These are phyloP conservation scores for Sugiyamaella chiloensis DNA, from an alignment of 805 yeast genomes.

Conservation along the genomic window DNA sequence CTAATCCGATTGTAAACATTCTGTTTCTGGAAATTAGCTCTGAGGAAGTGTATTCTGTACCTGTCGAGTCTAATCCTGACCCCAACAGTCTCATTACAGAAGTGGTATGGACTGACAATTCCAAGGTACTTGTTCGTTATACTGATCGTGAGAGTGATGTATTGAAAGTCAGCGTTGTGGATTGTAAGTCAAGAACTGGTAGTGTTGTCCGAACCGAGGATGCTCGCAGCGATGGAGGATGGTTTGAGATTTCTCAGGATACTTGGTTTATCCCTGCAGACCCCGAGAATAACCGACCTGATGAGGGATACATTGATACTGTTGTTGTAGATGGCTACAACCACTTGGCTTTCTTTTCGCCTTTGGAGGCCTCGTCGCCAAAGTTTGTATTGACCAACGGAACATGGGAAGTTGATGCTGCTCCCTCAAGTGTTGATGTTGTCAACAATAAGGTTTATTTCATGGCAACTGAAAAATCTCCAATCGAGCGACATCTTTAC, in stretches of 20 bases:
- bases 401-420: conserved; percentile 85
- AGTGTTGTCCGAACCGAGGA: conserved; percentile 48
- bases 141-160: conserved; percentile 66
- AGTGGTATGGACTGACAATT: conserved; percentile 64
- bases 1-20: conserved; percentile 65
- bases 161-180: conserved; percentile 54
- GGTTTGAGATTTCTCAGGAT: conserved; percentile 76
- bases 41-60: conserved; percentile 26
- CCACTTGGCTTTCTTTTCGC: conserved; percentile 83
- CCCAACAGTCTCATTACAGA: conserved; percentile 57
- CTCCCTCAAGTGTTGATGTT: conserved; percentile 50
- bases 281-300: conserved; percentile 37
- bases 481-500: conserved; percentile 82
- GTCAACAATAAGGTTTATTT: conserved; percentile 57
- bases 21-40: conserved; percentile 42
- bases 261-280: conserved; percentile 57
- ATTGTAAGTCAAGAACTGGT: conserved; percentile 39
- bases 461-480: conserved; percentile 69
- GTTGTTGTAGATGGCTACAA: conserved; percentile 45
- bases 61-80: conserved; percentile 41
- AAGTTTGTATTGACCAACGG: conserved; percentile 62
- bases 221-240: conserved; percentile 49
- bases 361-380: conserved; percentile 57
- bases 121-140: conserved; percentile 50
- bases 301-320: conserved; percentile 81